Evolutionary conservation across 2,329 filamentous ascomycete genomes (phyloP).

Genomic region (Trichothecium sympodiale): DNA sequence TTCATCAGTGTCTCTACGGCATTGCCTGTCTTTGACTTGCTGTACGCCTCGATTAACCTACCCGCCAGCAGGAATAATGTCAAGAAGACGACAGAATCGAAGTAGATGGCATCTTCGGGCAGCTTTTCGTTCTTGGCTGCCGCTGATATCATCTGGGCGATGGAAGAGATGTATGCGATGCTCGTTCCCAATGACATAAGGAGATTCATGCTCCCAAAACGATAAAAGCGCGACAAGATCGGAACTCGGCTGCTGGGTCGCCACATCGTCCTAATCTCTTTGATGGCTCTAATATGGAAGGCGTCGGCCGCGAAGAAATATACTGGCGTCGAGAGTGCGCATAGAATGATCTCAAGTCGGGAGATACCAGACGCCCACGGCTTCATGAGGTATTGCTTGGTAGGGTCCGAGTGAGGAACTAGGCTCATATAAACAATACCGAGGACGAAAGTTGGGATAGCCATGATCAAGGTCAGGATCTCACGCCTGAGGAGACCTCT

Average conservation of each 20-base stretch:
- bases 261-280: slow-evolving; percentile 72
- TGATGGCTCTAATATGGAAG: slow-evolving; percentile 70
- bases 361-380: slow-evolving; percentile 63
- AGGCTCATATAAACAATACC: slow-evolving; percentile 89
- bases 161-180: slow-evolving; percentile 76
- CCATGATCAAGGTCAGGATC: slow-evolving; percentile 54
- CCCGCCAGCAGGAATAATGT: slow-evolving; percentile 75
- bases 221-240: slow-evolving; percentile 65
- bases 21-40: slow-evolving; percentile 81
- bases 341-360: slow-evolving; percentile 67
- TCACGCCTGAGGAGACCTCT: slow-evolving; percentile 59
- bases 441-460: slow-evolving; percentile 76
- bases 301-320: slow-evolving; percentile 81
- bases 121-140: slow-evolving; percentile 34
- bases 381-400: slow-evolving; percentile 56
- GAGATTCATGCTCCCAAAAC: slow-evolving; percentile 97
- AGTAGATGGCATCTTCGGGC: slow-evolving; percentile 54
- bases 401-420: slow-evolving; percentile 43
- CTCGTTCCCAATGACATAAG: slow-evolving; percentile 81
- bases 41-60: slow-evolving; percentile 75
- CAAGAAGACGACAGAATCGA: slow-evolving; percentile 86
- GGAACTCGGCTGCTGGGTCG: slow-evolving; percentile 62
- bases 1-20: slow-evolving; percentile 72
- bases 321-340: slow-evolving; percentile 72
- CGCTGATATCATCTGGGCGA: slow-evolving; percentile 61